Evolutionary conservation across 176 grass and related monocot genomes (phyloP), one percentile per base, ranked within the genome.

Genomic region (Puya raimondii): DNA sequence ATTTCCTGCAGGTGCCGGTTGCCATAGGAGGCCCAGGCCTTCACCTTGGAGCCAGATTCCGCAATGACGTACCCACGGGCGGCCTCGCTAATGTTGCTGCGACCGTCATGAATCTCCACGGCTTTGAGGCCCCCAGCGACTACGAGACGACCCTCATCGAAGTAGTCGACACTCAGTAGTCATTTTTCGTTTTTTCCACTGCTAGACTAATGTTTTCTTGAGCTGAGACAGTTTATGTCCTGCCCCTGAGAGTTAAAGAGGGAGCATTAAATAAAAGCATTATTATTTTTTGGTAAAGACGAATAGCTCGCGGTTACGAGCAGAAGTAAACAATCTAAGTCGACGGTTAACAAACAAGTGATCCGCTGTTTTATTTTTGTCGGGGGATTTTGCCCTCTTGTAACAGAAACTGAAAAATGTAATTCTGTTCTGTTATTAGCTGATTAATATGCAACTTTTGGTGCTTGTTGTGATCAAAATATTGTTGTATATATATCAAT

Each of bases 31-130:
- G 94, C 54, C 94, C 89, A 10, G 94, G 94, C 53, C 84, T 99
- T 50, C 72, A 74, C 50, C 72, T 82, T 1, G 89, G 94, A 59
- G 84, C 84, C 65, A 93, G 69, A 72, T 93, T 93, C 80, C 83
- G 94, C 16, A 67, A 64, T 0, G 89, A 99, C 51, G 63, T 99
- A 47, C 18, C 88, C 21, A 83, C 27, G 2, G 88, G 86, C 42
- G 89, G 94, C 20, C 86, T 99, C 1, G 94, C 94, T 29, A 99
- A 99, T 58, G 89, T 99, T 8, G 94, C 94, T 0, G 89, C 94
- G 12, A 91, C 94, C 7, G 89, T 99, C 5, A 99, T 99, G 89
- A 99, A 99, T 72, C 77, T 99, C 50, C 94, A 99, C 27, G 94
- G 94, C 51, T 91, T 88, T 52, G 78, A 72, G 78, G 89, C 89